These are phyloP conservation scores for Hypoxylon sp. DNA, from an alignment of 2,329 filamentous ascomycete genomes.

Conservation along the genomic window DNA sequence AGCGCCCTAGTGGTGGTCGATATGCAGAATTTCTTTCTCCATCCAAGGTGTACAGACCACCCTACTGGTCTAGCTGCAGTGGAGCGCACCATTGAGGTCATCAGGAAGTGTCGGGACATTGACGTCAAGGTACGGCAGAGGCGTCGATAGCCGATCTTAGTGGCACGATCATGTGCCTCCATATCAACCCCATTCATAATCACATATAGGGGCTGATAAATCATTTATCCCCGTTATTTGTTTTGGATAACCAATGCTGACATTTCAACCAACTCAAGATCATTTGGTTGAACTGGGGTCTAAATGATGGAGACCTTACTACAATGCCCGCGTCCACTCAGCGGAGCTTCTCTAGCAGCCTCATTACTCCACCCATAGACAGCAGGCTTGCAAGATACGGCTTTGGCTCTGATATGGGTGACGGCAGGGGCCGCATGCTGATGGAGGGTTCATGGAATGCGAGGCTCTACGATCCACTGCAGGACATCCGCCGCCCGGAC, in stretches of 20 bases:
- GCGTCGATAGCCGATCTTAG: constrained; percentile 4
- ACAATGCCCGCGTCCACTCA: constrained; percentile 65
- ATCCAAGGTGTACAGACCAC: constrained; percentile 58
- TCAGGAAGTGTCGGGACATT: constrained; percentile 63
- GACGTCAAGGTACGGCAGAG: constrained; percentile 60
- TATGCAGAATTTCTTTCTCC: constrained; percentile 69
- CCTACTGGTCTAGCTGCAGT: constrained; percentile 60
- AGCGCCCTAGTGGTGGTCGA: constrained; percentile 67
- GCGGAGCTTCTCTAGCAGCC: constrained; percentile 63
- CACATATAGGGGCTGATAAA: constrained; percentile 16
- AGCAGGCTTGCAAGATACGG: constrained; percentile 51
- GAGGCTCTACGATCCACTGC: constrained; percentile 64
- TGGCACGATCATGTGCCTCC: background rate
- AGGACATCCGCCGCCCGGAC: constrained; percentile 55
- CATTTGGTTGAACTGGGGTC: constrained; percentile 63
- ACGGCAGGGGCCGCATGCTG: constrained; percentile 61
- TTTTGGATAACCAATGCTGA: constrained; percentile 20
- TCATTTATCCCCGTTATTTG: background rate
- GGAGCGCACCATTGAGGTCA: constrained; percentile 58
- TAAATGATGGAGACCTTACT: constrained; percentile 66
- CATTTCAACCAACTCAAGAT: constrained; percentile 33
- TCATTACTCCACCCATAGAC: constrained; percentile 48
- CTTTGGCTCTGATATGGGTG: constrained; percentile 64
- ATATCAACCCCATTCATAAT: constrained; percentile 16
- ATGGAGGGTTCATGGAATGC: constrained; percentile 71